Conservation (phyloP, 345 rosid genomes). For the Gossypium ekmanianum region DNA sequence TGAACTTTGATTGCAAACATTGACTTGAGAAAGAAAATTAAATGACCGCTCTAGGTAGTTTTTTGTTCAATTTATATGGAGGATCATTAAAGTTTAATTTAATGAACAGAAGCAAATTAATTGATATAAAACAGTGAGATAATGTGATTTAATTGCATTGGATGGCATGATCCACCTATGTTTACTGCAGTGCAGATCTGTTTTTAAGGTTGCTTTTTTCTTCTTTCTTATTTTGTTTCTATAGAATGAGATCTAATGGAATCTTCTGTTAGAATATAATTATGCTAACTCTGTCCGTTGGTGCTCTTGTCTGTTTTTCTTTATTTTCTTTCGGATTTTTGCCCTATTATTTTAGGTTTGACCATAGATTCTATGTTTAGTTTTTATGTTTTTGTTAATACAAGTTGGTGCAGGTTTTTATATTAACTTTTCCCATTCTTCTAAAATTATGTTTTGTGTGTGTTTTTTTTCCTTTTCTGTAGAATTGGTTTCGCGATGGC, state of each 20-base stretch:
- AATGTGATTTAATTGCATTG: background rate
- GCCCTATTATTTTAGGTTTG: background rate
- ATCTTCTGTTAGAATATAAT: constrained; percentile 15
- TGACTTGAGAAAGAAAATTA: background rate
- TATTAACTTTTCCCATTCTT: background rate
- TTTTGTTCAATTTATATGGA: background rate
- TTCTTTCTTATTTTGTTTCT: constrained; percentile 1
- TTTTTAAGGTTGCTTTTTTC: constrained; percentile 6
- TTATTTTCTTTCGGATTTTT: background rate
- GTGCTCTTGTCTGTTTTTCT: background rate
- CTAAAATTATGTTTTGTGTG: background rate
- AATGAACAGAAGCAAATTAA: background rate
- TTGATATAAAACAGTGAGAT: background rate
- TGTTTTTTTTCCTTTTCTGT: too few relatives aligned
- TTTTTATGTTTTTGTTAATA: background rate
- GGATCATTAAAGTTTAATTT: background rate
- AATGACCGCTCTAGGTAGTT: background rate
- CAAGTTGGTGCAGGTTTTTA: background rate
- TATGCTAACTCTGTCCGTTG: background rate
- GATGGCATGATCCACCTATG: background rate
- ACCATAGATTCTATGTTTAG: background rate
- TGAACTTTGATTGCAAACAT: background rate
- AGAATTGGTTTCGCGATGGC: constrained; percentile 28
- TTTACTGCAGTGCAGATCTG: background rate
- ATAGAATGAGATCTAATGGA: background rate